Evolutionary conservation across 148 eudicot species (phyloP), one percentile per base, ranked within the genome.

Genomic region (Chenopodium suecicum): DNA sequence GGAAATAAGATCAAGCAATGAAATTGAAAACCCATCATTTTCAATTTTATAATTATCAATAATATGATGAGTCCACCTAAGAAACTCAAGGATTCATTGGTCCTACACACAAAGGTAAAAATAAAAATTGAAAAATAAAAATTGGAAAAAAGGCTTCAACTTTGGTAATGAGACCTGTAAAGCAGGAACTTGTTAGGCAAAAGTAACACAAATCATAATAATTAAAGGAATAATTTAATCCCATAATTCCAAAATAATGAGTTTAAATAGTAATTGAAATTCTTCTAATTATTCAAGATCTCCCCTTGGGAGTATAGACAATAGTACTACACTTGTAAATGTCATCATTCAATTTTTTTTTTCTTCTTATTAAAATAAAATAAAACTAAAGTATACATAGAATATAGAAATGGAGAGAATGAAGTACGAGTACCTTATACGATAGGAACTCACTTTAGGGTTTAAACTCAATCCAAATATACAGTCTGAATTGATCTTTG

Each of bases 111-210:
- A 52, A 52, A 52, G 12, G 16, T 14, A 52, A 12, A 52, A 52
- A 12, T 3, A 34, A 54, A 54, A 54, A 13, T 0, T 13, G 2
- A 56, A 41, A 54, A 34, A 54, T 23, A 46, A 46, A 44, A 41
- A 46, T 16, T 16, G 34, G 29, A 37, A 34, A 77, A 80, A 84
- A 81, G 68, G 47, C 78, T 65, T 65, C 25, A 84, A 84, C 75
- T 84, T 81, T 84, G 73, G 82, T 67, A 48, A 60, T 66, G 80
- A 79, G 70, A 87, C 89, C 92, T 88, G 94, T 89, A 89, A 91
- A 91, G 90, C 80, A 76, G 91, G 88, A 84, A 54, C 73, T 81
- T 89, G 90, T 72, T 78, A 77, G 78, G 47, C 20, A 63, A 88
- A 89, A 88, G 88, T 83, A 60, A 70, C 75, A 83, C 91, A 87